These are phyloP conservation scores for Colletotrichum theobromicola DNA, from an alignment of 2,329 filamentous ascomycete genomes.

Conservation along the genomic window DNA sequence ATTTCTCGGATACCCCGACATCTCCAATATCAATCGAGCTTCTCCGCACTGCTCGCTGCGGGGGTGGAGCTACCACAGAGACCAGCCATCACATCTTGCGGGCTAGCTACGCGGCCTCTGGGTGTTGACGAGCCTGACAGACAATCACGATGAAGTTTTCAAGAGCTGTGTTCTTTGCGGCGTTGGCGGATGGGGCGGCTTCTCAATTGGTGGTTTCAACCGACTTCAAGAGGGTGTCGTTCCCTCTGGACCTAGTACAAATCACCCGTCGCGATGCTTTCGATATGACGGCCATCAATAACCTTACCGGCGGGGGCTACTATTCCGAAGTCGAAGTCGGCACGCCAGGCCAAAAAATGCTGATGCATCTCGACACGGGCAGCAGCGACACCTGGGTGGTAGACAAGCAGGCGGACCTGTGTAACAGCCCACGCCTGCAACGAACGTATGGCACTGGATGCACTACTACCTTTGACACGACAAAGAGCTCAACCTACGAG, in stretches of 20 bases:
- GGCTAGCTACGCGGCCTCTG: background rate
- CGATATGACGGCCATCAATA: constrained; percentile 52
- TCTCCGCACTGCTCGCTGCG: constrained; percentile 1
- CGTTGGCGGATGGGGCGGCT: background rate
- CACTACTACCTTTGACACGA: constrained; percentile 41
- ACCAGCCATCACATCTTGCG: background rate
- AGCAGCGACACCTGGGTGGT: constrained; percentile 71
- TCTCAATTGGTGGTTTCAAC: constrained; percentile 13
- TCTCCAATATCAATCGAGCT: background rate
- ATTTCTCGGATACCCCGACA: background rate
- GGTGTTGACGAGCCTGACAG: background rate
- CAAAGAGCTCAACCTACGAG: constrained; percentile 53
- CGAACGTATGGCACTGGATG: background rate
- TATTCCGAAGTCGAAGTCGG: constrained; percentile 68
- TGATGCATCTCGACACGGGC: constrained; percentile 70
- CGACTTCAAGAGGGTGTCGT: background rate
- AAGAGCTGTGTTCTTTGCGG: background rate
- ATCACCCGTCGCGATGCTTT: constrained; percentile 25
- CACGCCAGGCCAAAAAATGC: constrained; percentile 62
- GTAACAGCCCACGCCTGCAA: background rate
- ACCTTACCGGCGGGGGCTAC: constrained; percentile 62
- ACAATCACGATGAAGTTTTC: background rate
- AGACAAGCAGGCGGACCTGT: constrained; percentile 15
- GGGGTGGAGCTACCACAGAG: constrained; percentile 1
- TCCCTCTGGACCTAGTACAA: background rate